Percentiles rank a stretch among this genome's conserved stretches.
Conservation (phyloP, 2,329 filamentous ascomycete species). For the Aspergillus phoenicis region DNA sequence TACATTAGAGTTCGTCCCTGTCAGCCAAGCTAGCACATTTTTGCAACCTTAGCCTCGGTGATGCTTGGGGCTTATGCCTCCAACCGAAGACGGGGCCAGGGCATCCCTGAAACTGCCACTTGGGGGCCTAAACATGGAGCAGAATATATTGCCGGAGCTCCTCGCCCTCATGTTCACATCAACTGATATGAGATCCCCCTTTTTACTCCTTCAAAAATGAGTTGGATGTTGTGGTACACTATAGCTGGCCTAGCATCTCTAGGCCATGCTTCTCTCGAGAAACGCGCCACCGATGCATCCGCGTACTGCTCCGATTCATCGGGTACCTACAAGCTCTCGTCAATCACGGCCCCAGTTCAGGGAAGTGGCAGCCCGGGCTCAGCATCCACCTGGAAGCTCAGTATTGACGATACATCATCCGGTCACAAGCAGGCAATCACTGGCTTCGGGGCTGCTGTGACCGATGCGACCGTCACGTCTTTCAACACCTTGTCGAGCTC, state of each 20-base stretch:
- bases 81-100: not conserved
- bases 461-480: conserved; percentile 41
- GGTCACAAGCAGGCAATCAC: conserved; percentile 33
- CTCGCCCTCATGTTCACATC: too few relatives aligned
- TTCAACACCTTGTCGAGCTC: conserved; percentile 36
- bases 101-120: not conserved
- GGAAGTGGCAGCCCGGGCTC: conserved; percentile 24
- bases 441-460: conserved; percentile 44
- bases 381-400: conserved; percentile 30
- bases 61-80: not conserved
- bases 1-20: not conserved
- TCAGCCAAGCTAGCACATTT: not conserved
- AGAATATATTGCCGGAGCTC: not conserved
- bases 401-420: conserved; percentile 28
- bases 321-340: conserved; percentile 30
- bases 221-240: not conserved
- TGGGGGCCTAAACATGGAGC: not conserved
- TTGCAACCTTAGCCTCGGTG: not conserved
- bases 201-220: not conserved
- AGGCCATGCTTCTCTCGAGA: conserved; percentile 18
- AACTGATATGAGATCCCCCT: not conserved
- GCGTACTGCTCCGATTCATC: conserved; percentile 31
- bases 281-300: conserved; percentile 23
- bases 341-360: conserved; percentile 23
- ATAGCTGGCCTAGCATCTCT: conserved; percentile 14